A percentile compares a stretch with the other conserved stretches of the same genome.
Conservation (phyloP, 352 stramenopile genomes). For the Globisporangium okanoganense region DNA sequence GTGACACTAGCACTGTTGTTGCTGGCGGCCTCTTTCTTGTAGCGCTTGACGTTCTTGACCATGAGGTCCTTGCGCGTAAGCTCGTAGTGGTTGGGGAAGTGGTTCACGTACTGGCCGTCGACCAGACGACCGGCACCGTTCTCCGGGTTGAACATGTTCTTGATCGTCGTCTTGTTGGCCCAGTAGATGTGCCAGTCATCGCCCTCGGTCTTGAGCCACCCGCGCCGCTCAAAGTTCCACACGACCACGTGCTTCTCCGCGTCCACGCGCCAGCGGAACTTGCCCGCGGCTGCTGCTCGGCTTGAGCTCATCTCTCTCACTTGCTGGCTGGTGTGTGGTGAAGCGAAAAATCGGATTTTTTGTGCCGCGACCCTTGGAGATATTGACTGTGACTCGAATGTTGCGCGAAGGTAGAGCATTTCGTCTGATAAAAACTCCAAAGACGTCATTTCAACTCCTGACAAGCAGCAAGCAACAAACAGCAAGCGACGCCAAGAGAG, state of each 20-base stretch:
- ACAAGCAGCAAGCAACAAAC: no score
- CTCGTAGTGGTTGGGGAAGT: constrained; percentile 91
- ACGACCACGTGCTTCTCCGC: constrained; percentile 77
- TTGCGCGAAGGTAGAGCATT: no score
- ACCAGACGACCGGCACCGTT: constrained; percentile 46
- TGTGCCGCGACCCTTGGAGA: no score
- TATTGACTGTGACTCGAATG: no score
- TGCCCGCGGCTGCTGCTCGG: constrained; percentile 8
- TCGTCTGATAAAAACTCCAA: no score
- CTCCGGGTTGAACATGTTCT: constrained; percentile 88
- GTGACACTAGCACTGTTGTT: constrained; percentile 6
- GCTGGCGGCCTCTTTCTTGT: constrained; percentile 58
- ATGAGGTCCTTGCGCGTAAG: constrained; percentile 92
- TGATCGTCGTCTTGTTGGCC: constrained; percentile 87
- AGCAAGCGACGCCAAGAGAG: no score
- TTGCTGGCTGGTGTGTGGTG: neutral
- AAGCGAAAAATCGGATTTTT: no score
- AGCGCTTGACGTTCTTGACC: constrained; percentile 94
- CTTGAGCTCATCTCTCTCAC: neutral
- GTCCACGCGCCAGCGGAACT: constrained; percentile 68
- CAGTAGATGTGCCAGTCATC: constrained; percentile 95
- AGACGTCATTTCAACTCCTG: no score
- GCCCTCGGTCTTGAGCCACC: constrained; percentile 77
- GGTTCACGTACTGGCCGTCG: constrained; percentile 75
- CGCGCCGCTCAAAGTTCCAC: constrained; percentile 82